These are phyloP conservation scores for Astraeus odoratus DNA, from an alignment of 768 basidiomycete genomes.

Conservation along the genomic window DNA sequence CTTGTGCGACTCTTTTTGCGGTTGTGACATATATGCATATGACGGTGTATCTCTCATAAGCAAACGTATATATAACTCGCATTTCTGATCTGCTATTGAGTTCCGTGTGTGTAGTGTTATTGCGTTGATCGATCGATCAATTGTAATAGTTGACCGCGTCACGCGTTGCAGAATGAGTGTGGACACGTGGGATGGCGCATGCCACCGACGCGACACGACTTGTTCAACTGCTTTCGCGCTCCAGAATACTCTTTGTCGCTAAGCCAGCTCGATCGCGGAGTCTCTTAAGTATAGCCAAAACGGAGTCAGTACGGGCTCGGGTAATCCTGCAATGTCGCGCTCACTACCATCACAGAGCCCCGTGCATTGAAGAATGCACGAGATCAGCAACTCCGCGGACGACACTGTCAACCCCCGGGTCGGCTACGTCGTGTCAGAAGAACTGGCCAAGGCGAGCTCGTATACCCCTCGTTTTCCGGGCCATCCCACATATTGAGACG, in stretches of 20 bases:
- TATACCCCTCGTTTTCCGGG: neutral
- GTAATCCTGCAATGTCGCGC: too few species aligned
- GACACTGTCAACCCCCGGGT: slow-evolving; percentile 12
- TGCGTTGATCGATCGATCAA: too few species aligned
- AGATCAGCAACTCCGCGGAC: neutral
- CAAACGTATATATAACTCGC: neutral
- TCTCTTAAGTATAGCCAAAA: too few species aligned
- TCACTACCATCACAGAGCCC: neutral
- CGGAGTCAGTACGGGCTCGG: too few species aligned
- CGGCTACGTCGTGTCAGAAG: slow-evolving; percentile 51
- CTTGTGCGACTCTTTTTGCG: neutral
- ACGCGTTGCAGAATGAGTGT: too few species aligned
- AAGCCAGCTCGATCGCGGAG: too few species aligned
- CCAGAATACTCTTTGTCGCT: too few species aligned
- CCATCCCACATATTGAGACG: slow-evolving; percentile 4
- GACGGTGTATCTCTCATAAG: neutral
- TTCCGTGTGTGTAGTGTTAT: too few species aligned
- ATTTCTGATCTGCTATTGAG: neutral
- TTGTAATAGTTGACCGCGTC: too few species aligned
- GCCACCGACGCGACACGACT: too few species aligned
- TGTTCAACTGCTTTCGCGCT: too few species aligned
- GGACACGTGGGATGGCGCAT: too few species aligned
- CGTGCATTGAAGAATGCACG: neutral
- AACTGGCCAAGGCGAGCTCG: slow-evolving; percentile 42
- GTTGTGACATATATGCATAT: neutral